Conservation (phyloP, 2,329 filamentous ascomycete species). For the Pestalotiopsis sp. region DNA sequence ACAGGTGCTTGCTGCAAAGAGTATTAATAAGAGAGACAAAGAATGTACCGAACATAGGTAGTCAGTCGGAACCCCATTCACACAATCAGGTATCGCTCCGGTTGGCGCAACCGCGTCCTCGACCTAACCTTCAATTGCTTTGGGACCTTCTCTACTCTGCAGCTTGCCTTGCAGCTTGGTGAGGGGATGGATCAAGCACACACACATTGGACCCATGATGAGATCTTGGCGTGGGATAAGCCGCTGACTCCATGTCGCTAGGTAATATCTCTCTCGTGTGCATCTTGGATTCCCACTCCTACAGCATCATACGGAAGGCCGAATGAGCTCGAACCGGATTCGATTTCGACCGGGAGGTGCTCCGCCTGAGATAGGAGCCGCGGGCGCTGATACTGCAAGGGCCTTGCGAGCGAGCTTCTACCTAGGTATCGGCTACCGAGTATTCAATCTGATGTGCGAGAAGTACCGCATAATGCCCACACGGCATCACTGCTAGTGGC, state of each 20-base stretch:
- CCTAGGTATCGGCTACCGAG: not conserved
- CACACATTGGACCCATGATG: not conserved
- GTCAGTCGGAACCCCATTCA: not conserved
- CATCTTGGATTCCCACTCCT: not conserved
- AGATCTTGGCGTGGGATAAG: slow-evolving; percentile 9
- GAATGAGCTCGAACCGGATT: not conserved
- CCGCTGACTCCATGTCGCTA: not conserved
- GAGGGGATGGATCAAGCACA: slow-evolving; percentile 8
- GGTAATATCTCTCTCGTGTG: not conserved
- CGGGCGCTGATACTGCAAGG: not conserved
- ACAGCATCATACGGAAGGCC: not conserved
- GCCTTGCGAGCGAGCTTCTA: not conserved
- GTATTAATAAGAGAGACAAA: not conserved
- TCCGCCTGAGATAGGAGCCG: not conserved
- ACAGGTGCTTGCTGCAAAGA: not conserved
- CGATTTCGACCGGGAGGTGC: not conserved
- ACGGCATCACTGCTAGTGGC: too few species aligned
- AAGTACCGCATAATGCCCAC: too few species aligned
- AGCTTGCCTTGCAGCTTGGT: not conserved
- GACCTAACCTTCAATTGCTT: not conserved
- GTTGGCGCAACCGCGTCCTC: not conserved
- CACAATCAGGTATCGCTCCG: not conserved
- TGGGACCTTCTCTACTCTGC: not conserved
- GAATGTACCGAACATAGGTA: not conserved
- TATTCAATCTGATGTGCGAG: not conserved